Percentiles rank a stretch among this genome's conserved stretches.
Conservation (phyloP, 2,329 filamentous ascomycete genomes). For the Beauveria asiatica region DNA sequence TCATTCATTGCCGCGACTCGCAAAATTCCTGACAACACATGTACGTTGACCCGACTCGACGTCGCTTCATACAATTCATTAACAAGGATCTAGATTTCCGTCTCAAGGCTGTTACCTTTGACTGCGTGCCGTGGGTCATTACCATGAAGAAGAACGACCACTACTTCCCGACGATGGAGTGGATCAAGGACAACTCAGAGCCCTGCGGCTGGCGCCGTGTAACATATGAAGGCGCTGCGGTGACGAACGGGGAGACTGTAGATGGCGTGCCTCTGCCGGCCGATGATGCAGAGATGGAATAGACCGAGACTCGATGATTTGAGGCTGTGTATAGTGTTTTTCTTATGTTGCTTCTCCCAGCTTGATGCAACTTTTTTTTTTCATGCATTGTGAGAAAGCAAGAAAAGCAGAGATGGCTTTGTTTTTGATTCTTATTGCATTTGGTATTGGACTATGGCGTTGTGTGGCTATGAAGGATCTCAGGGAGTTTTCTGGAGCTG, state of each 20-base stretch:
- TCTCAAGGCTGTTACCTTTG: slow-evolving; percentile 93
- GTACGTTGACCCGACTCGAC: slow-evolving; percentile 33
- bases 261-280: slow-evolving; percentile 37
- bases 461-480: slow-evolving; percentile 29
- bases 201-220: slow-evolving; percentile 54
- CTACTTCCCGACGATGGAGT: slow-evolving; percentile 70
- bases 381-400: background rate
- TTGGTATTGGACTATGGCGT: slow-evolving; percentile 23
- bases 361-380: background rate
- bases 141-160: slow-evolving; percentile 99
- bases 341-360: background rate
- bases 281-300: slow-evolving; percentile 38
- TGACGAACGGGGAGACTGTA: slow-evolving; percentile 44
- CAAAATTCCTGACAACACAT: slow-evolving; percentile 91
- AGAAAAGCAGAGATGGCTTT: background rate
- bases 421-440: slow-evolving; percentile 10
- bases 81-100: slow-evolving; percentile 61
- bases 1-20: slow-evolving; percentile 73
- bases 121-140: slow-evolving; percentile 97
- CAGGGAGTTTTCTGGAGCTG: slow-evolving; percentile 25
- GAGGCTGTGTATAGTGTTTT: slow-evolving; percentile 5
- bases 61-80: background rate
- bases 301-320: slow-evolving; percentile 7
- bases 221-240: slow-evolving; percentile 50
- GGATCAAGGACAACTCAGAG: slow-evolving; percentile 54